These are phyloP conservation scores for Penicillium samsonianum DNA, from an alignment of 495 filamentous ascomycete genomes.

Conservation along the genomic window DNA sequence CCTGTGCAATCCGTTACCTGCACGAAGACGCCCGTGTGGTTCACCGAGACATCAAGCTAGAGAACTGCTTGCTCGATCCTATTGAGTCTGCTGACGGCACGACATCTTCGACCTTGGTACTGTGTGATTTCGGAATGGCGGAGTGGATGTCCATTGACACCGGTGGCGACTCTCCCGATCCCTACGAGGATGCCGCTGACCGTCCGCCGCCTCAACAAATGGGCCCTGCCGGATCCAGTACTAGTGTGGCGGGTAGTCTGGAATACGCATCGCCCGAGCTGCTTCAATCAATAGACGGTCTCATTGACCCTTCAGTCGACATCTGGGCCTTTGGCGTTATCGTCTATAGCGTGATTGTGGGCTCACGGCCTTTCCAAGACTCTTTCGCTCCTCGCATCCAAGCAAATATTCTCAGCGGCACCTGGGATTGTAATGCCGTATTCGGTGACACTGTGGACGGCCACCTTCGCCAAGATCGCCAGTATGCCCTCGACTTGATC, in stretches of 20 bases:
- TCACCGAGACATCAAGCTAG: conserved; percentile 75
- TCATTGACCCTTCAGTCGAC: conserved; percentile 61
- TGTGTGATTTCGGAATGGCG: conserved; percentile 77
- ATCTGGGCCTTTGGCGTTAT: conserved; percentile 76
- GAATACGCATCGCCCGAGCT: conserved; percentile 67
- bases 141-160: conserved; percentile 65
- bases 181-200: conserved; percentile 49
- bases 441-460: conserved; percentile 34
- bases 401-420: conserved; percentile 60
- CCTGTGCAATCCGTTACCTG: conserved; percentile 68
- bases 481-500: conserved; percentile 53
- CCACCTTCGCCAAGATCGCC: conserved; percentile 26
- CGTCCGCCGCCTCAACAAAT: conserved; percentile 51
- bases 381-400: conserved; percentile 59
- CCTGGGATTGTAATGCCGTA: conserved; percentile 60
- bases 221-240: conserved; percentile 58
- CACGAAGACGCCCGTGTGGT: conserved; percentile 72
- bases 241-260: conserved; percentile 61
- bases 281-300: conserved; percentile 47
- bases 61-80: conserved; percentile 73
- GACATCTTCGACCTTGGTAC: conserved; percentile 55
- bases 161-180: conserved; percentile 50
- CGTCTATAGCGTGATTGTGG: conserved; percentile 62
- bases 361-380: conserved; percentile 68
- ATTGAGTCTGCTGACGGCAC: conserved; percentile 47